Evolutionary conservation across 257 asterid species (phyloP), one percentile per base, ranked within the genome.

Genomic region (Solanum arcanum): DNA sequence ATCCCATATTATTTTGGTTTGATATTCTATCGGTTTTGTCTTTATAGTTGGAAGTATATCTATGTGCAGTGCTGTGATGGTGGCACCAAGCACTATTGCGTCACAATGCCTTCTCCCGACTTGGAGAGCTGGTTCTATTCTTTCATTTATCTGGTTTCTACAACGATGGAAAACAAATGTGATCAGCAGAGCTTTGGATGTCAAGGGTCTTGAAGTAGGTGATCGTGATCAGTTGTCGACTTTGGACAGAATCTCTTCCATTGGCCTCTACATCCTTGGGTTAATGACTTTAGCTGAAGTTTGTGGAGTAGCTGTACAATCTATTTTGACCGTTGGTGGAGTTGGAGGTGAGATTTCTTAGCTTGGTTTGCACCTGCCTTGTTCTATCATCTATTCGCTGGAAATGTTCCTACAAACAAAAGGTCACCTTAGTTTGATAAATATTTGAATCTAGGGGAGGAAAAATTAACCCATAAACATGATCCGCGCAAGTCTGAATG

Each of bases 321-420:
- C 99, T 88, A 86, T 97, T 88, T 90, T 96, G 66, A 97, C 99
- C 0, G 98, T 97, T 60, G 99, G 99, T 84, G 99, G 99, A 83
- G 88, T 97, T 83, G 99, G 99, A 93, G 99, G 99, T 96, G 88
- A 89, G 92, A 33, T 76, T 90, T 84, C 84, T 46, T 78, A 27
- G 84, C 84, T 78, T 46, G 39, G 10, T 27, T 78, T 41, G 42
- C 16, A 78, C 84, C 66, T 78, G 66, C 41, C 84, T 78, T 15
- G 39, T 78, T 78, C 39, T 35, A 35, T 35, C 39, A 77, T 73
- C 80, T 76, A 42, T 76, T 12, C n/a, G 33, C 42, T 27, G 66
- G 21, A 35, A 46, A 77, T 23, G 33, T 23, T 76, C 59, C 59
- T 12, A 6, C 56, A 78, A 46, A 46, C 64, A 25, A 78, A 15